These are phyloP conservation scores for Lipomyces chichibuensis DNA, from an alignment of 805 yeast genomes.

Conservation along the genomic window DNA sequence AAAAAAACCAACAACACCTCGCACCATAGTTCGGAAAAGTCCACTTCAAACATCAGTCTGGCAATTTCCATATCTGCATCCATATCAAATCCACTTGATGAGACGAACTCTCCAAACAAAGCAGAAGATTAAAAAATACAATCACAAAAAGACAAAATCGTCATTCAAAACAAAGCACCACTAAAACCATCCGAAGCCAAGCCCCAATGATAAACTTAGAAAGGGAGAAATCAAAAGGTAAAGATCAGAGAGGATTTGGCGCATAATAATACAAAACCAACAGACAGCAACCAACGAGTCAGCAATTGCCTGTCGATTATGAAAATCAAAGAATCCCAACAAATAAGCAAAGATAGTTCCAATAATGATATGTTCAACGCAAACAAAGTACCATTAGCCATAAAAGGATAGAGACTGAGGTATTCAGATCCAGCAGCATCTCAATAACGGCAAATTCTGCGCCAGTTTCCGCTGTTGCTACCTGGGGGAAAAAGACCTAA, in stretches of 20 bases:
- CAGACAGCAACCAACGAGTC: background rate
- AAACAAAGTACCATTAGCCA: background rate
- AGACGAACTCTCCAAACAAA: constrained; percentile 8
- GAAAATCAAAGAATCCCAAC: background rate
- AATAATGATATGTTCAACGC: constrained; percentile 2
- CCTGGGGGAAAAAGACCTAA: constrained; percentile 35
- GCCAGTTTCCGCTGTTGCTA: constrained; percentile 33
- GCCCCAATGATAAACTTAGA: constrained; percentile 2
- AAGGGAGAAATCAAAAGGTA: background rate
- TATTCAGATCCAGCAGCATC: background rate
- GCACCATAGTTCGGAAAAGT: background rate
- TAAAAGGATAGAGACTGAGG: background rate
- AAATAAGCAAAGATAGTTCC: background rate
- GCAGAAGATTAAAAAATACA: constrained; percentile 7
- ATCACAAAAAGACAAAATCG: background rate
- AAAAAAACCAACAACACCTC: constrained; percentile 5
- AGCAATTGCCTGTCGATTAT: background rate
- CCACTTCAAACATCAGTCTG: background rate
- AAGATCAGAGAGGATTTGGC: background rate
- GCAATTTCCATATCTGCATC: constrained; percentile 3
- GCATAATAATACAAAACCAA: background rate
- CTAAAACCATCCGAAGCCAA: background rate
- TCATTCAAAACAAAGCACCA: background rate
- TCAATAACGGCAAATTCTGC: constrained; percentile 22
- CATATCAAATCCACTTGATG: constrained; percentile 9